Conservation (phyloP, 805 yeast genomes). For the Naumovozyma baii region DNA sequence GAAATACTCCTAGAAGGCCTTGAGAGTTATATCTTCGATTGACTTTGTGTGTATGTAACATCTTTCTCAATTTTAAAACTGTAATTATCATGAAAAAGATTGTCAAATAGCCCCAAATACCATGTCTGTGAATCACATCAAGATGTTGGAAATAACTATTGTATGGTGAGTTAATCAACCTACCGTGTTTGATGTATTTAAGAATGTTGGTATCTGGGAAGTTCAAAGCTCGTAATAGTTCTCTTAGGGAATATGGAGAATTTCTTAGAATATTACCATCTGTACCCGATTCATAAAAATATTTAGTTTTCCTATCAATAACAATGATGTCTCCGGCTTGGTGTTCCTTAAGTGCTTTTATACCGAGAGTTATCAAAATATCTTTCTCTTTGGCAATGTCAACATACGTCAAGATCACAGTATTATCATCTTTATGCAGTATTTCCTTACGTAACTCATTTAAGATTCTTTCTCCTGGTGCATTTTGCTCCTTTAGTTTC, state of each 20-base stretch:
- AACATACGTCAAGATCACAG: conserved; percentile 39
- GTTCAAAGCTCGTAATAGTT: conserved; percentile 33
- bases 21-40: neutral
- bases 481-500: conserved; percentile 36
- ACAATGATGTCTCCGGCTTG: conserved; percentile 49
- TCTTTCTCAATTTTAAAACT: neutral
- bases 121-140: conserved; percentile 37
- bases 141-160: conserved; percentile 10
- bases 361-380: conserved; percentile 20
- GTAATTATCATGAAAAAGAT: neutral
- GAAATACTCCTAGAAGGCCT: neutral
- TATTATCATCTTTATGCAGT: conserved; percentile 36
- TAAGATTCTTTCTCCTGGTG: conserved; percentile 36
- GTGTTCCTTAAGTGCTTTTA: conserved; percentile 19
- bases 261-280: conserved; percentile 33
- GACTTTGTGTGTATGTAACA: neutral
- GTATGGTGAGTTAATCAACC: conserved; percentile 31
- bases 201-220: conserved; percentile 19
- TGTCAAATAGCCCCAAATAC: conserved; percentile 35
- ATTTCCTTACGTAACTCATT: conserved; percentile 41
- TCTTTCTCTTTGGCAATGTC: conserved; percentile 37
- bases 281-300: conserved; percentile 27
- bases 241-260: conserved; percentile 29
- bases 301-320: conserved; percentile 33
- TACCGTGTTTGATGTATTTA: neutral